These are phyloP conservation scores for Dryadomyces sulphureus DNA, from an alignment of 2,329 filamentous ascomycete species.

Conservation along the genomic window DNA sequence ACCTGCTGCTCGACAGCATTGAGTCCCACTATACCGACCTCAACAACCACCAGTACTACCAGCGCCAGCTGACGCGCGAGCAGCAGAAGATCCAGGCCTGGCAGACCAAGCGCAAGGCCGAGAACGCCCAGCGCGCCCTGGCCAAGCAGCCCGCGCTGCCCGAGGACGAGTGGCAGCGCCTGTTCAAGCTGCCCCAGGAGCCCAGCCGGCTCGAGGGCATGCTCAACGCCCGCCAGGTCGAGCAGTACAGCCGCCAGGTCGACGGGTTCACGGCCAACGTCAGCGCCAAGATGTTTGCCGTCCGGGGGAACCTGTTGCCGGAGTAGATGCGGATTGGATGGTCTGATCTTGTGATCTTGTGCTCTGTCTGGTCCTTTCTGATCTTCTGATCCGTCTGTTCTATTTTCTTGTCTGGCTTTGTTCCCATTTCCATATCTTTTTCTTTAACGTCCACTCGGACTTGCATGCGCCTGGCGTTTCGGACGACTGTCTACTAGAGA, in stretches of 20 bases:
- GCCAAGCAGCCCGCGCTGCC: constrained; percentile 82
- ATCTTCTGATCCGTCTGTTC: not conserved
- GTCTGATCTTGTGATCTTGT: too few relatives aligned
- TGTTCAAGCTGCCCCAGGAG: constrained; percentile 96
- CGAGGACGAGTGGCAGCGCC: constrained; percentile 94
- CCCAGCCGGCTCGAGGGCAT: constrained; percentile 86
- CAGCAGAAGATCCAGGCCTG: constrained; percentile 93
- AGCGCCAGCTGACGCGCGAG: constrained; percentile 82
- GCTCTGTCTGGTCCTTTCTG: not conserved
- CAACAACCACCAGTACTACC: constrained; percentile 97
- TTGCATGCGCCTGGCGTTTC: constrained; percentile 6
- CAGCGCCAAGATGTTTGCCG: constrained; percentile 95
- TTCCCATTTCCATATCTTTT: too few relatives aligned
- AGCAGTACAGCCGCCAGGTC: constrained; percentile 95
- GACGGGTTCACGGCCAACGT: constrained; percentile 89
- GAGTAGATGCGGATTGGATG: too few relatives aligned
- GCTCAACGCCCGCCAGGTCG: constrained; percentile 88
- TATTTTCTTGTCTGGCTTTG: not conserved
- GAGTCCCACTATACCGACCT: constrained; percentile 97
- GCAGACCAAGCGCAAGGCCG: constrained; percentile 92
- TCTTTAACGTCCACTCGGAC: not conserved
- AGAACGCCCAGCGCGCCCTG: constrained; percentile 72
- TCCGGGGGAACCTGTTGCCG: constrained; percentile 55
- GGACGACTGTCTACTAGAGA: constrained; percentile 3
- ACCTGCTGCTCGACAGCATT: constrained; percentile 89